Base-by-base conservation (phyloP, 345 rosid species). In the Brassica juncea region DNA sequence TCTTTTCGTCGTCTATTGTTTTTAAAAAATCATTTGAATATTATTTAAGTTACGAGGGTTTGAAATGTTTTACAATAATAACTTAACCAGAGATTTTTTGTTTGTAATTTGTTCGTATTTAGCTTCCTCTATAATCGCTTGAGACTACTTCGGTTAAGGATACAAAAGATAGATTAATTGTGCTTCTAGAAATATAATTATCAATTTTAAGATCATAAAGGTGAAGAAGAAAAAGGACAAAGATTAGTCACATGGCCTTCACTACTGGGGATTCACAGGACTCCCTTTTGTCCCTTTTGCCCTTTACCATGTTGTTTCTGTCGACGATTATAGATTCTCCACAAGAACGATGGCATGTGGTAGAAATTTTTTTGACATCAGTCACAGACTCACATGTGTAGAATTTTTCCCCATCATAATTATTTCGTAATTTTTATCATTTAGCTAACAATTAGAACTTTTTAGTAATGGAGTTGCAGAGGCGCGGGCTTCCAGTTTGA, bases 301-400 rank as follows among this genome's bases (percentile, higher is more conserved):
- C 11, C 74, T 44, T 70, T 21, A 44, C 55, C 15, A 47, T 21
- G 30, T 23, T 47, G 69, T 77, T 47, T 30, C 16, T 71, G 23
- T 77, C 81, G 21, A 70, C 70, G 23, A 5, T 71, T n/a, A 11
- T 61, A 71, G 66, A 71, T 77, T 71, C 81, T 71, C 81, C 66
- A 64, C 76, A 49, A 6, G 54, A 14, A 77, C 52, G 6, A 70
- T 70, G 14, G 61, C 76, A 63, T 35, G 60, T 44, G 58, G 35
- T 68, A 25, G 14, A 47, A 47, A 4, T 12, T 0, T 1, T 12
- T 57, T 57, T 57, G 61, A 57, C 12, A 21, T 21, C 12, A 19
- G 61, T 58, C 63, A 58, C 63, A 21, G 10, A 19, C 61, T 57
- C 61, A 19, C 61, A 59, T 11, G 59, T 54, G 59, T 47, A 47